A percentile compares a stretch with the other conserved stretches of the same genome.
phyloP scores from a whole-genome alignment of 192 early-diverging fungal species.

The Diversispora eburnea region DNA sequence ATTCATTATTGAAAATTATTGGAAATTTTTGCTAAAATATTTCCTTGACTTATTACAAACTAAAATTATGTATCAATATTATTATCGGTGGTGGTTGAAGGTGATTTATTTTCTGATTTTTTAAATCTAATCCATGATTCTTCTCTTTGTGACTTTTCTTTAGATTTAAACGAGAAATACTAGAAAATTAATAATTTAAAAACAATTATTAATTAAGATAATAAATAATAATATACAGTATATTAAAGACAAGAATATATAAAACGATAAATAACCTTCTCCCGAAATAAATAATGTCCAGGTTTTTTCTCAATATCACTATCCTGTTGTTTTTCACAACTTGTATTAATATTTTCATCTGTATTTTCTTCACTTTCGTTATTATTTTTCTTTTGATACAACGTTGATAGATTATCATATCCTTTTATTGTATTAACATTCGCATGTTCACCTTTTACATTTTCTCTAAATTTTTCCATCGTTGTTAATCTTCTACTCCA shows the following conservation, averaged over 20 bases:
- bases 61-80: no score
- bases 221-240: no score
- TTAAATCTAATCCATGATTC: no score
- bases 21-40: no score
- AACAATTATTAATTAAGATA: no score
- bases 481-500: constrained; percentile 92
- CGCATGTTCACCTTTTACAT: constrained; percentile 13
- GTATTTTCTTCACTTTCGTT: neutral
- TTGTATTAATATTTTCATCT: neutral
- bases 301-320: constrained; percentile 30
- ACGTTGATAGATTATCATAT: constrained; percentile 3
- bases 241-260: neutral
- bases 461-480: constrained; percentile 79
- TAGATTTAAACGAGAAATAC: no score
- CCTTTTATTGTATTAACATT: constrained; percentile 6
- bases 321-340: neutral
- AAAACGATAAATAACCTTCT: constrained; percentile 33
- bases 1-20: no score
- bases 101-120: no score
- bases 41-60: no score
- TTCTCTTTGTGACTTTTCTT: no score
- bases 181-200: no score
- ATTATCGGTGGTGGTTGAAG: no score
- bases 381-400: constrained; percentile 25
- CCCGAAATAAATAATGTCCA: constrained; percentile 40